These are phyloP conservation scores for Yamadazyma kanchanaburiensis DNA, from an alignment of 1,139 yeast species.

Conservation along the genomic window DNA sequence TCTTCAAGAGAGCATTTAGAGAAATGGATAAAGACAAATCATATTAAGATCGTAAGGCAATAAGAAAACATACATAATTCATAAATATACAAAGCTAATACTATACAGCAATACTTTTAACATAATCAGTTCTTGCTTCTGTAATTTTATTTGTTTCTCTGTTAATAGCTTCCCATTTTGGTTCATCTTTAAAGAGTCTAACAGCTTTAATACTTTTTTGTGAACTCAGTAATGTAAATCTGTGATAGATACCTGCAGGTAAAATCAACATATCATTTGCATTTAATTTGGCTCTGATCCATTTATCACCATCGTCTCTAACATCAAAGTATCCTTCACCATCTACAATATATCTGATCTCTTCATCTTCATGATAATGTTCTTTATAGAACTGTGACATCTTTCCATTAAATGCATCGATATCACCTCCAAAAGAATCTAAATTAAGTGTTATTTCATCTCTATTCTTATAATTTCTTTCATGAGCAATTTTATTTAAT, in stretches of 20 bases:
- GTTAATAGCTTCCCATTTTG: slow-evolving; percentile 90
- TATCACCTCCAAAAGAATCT: slow-evolving; percentile 61
- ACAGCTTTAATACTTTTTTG: slow-evolving; percentile 68
- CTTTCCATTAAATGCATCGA: slow-evolving; percentile 57
- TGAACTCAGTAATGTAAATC: slow-evolving; percentile 70
- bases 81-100: slow-evolving; percentile 1
- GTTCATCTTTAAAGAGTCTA: slow-evolving; percentile 89
- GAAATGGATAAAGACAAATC: slow-evolving; percentile 63
- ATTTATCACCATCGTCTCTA: slow-evolving; percentile 60
- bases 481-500: slow-evolving; percentile 63
- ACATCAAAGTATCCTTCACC: slow-evolving; percentile 95
- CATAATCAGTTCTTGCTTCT: slow-evolving; percentile 31
- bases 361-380: slow-evolving; percentile 96
- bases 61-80: slow-evolving; percentile 2
- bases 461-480: slow-evolving; percentile 75
- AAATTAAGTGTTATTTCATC: slow-evolving; percentile 67
- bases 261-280: slow-evolving; percentile 68
- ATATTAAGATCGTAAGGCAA: slow-evolving; percentile 57
- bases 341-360: slow-evolving; percentile 82
- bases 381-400: slow-evolving; percentile 74
- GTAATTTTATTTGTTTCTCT: slow-evolving; percentile 38
- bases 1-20: slow-evolving; percentile 55
- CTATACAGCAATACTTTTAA: slow-evolving; percentile 26
- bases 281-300: slow-evolving; percentile 73
- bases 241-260: slow-evolving; percentile 92